Evolutionary conservation across 768 basidiomycete genomes (phyloP).

Genomic region (Amanita phalloides): DNA sequence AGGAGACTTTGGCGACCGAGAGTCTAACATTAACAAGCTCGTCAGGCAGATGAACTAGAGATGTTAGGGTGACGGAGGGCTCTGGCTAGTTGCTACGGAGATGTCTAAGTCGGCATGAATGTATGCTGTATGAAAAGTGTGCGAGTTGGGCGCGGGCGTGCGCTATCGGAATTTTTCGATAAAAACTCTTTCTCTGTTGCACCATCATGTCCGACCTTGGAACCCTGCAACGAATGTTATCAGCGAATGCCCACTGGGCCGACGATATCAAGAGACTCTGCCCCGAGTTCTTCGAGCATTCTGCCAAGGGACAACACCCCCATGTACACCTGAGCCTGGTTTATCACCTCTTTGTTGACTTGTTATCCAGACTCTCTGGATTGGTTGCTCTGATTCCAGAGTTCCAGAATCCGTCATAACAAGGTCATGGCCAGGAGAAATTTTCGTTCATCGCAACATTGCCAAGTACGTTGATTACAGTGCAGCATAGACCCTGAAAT

Average conservation of each 20-base stretch:
- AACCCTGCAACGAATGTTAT: conserved; percentile 21
- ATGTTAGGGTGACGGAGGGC: conserved; percentile 10
- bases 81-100: not conserved
- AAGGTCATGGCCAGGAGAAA: conserved; percentile 61
- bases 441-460: conserved; percentile 81
- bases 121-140: not conserved
- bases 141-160: not conserved
- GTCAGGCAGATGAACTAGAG: conserved; percentile 86
- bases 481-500: not conserved
- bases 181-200: not conserved
- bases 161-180: not conserved
- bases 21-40: conserved; percentile 95
- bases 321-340: conserved; percentile 31
- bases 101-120: not conserved
- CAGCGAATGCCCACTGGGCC: conserved; percentile 63
- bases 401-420: conserved; percentile 74
- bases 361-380: conserved; percentile 52
- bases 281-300: conserved; percentile 52
- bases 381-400: conserved; percentile 78
- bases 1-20: conserved; percentile 96
- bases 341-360: conserved; percentile 4
- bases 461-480: conserved; percentile 51
- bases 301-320: conserved; percentile 54
- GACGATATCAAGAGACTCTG: conserved; percentile 40
- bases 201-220: conserved; percentile 10